A percentile compares a stretch with the other conserved stretches of the same genome.
Evolutionary conservation across 345 rosid genomes (phyloP).

Genomic region (Ceriops tagal): DNA sequence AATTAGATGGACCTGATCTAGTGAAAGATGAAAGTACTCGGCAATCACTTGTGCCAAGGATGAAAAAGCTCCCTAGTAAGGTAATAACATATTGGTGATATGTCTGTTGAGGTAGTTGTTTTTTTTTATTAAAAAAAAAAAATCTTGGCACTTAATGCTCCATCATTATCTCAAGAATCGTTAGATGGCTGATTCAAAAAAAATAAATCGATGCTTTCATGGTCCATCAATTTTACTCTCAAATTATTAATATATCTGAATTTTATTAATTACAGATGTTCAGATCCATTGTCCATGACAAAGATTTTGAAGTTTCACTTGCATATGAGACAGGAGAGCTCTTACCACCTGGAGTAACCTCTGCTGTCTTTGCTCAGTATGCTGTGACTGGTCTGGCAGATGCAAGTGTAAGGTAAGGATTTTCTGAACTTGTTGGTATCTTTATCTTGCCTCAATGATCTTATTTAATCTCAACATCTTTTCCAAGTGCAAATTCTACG

Average conservation of each 20-base stretch:
- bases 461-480: neutral
- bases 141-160: too few species aligned
- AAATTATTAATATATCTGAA: constrained; percentile 18
- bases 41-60: constrained; percentile 76
- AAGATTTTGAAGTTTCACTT: constrained; percentile 90
- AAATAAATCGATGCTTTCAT: neutral
- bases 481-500: neutral
- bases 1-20: constrained; percentile 73
- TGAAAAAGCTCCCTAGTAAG: constrained; percentile 98
- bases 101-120: too few species aligned
- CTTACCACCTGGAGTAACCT: constrained; percentile 68
- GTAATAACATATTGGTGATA: constrained; percentile 27
- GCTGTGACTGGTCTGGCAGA: constrained; percentile 78
- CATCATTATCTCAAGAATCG: too few species aligned
- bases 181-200: neutral
- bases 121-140: too few species aligned
- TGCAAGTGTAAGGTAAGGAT: constrained; percentile 75
- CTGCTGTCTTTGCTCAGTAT: constrained; percentile 75
- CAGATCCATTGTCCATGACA: constrained; percentile 67
- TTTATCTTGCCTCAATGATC: constrained; percentile 11
- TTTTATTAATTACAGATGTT: constrained; percentile 63
- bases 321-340: constrained; percentile 69
- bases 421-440: neutral
- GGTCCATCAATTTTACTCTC: constrained; percentile 12
- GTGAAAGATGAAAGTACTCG: constrained; percentile 61